Evolutionary conservation across 2,329 filamentous ascomycete species (phyloP).

Genomic region (Colletotrichum echinochloae): DNA sequence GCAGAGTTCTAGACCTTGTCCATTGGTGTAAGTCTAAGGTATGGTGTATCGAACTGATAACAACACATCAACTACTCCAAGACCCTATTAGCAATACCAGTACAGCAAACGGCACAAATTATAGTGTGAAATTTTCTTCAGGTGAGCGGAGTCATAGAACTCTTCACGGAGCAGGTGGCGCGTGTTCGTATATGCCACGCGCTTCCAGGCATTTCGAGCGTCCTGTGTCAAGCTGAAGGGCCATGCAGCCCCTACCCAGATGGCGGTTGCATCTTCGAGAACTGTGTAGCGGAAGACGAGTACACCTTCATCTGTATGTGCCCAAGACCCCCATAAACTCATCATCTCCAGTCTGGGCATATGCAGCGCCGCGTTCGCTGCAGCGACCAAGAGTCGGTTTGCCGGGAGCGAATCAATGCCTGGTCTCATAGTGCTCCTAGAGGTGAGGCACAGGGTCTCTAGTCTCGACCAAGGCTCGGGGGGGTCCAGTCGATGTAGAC

Average conservation of each 20-base stretch:
- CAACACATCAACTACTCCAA: not conserved
- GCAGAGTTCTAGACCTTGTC: no score
- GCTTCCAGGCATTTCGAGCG: not conserved
- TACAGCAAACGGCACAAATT: no score
- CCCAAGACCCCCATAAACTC: not conserved
- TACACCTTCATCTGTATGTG: accelerated
- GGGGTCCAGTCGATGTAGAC: no score
- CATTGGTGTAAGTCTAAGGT: no score
- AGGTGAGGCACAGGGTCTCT: not conserved
- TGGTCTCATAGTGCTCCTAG: not conserved
- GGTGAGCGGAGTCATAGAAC: not conserved
- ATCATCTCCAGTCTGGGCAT: not conserved
- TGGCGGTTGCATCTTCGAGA: not conserved
- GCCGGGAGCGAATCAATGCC: not conserved
- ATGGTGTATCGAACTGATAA: no score
- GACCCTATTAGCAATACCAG: not conserved
- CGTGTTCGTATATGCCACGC: not conserved
- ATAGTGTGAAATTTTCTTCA: no score
- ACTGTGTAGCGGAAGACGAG: not conserved
- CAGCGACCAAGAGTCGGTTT: not conserved
- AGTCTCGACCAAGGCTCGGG: not conserved
- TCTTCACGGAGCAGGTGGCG: not conserved
- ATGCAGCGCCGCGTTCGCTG: not conserved
- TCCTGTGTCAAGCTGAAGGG: not conserved
- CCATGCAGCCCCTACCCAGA: not conserved